Percentiles rank a stretch among this genome's conserved stretches.
Evolutionary conservation across 1,284 basidiomycete genomes (phyloP).

Genomic region (Tremellales sp.): DNA sequence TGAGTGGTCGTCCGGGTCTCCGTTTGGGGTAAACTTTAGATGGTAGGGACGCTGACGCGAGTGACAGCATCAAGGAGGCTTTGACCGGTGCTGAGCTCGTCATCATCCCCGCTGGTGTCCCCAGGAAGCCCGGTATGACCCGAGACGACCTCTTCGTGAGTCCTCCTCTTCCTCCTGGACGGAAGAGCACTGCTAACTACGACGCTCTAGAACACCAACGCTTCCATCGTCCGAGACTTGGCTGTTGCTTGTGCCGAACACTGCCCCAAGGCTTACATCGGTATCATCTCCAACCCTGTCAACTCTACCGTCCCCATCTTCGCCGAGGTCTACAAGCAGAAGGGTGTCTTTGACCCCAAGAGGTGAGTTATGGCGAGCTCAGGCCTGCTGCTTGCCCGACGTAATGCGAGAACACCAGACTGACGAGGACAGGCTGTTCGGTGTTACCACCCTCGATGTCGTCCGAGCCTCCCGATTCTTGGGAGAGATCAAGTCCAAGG

Average conservation of each 20-base stretch:
- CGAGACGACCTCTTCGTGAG: conserved; percentile 49
- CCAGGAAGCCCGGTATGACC: conserved; percentile 83
- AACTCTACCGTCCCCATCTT: conserved; percentile 98
- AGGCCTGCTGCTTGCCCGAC: neutral
- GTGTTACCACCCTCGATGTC: conserved; percentile 97
- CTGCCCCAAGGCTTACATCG: conserved; percentile 86
- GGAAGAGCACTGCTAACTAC: neutral
- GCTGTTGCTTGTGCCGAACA: conserved; percentile 80
- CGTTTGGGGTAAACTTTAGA: neutral
- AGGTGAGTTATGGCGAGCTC: too few species aligned
- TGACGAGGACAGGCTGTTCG: conserved; percentile 73
- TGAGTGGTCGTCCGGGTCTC: conserved; percentile 24
- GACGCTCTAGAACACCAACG: conserved; percentile 79
- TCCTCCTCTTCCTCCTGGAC: conserved; percentile 2
- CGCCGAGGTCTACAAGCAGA: conserved; percentile 90
- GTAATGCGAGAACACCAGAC: neutral
- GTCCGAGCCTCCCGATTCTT: conserved; percentile 96
- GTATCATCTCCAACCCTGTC: conserved; percentile 95
- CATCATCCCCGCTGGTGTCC: conserved; percentile 95
- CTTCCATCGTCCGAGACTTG: conserved; percentile 90
- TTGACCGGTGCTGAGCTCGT: conserved; percentile 83
- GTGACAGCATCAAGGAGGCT: conserved; percentile 67
- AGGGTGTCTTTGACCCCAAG: conserved; percentile 85
- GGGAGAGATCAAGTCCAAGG: conserved; percentile 67
- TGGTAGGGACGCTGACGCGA: conserved; percentile 49